These are phyloP conservation scores for Cercis canadensis DNA, from an alignment of 306 rosid species.

Conservation along the genomic window DNA sequence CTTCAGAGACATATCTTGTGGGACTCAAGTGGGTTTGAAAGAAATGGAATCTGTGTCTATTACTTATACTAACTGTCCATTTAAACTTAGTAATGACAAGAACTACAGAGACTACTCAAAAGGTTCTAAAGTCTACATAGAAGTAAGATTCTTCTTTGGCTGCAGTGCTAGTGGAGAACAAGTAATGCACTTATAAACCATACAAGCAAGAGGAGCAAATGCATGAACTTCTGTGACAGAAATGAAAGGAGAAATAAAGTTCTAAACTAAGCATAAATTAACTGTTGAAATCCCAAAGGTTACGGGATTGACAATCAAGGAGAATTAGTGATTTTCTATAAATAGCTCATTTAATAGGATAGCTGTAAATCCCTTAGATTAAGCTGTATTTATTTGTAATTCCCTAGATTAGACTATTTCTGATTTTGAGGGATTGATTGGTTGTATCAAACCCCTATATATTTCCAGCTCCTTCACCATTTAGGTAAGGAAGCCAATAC, in stretches of 20 bases:
- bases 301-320: too few relatives aligned
- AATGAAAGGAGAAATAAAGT: slow-evolving; percentile 17
- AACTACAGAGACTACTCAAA: slow-evolving; percentile 3
- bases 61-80: slow-evolving; percentile 11
- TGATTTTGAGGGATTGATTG: too few relatives aligned
- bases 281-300: too few relatives aligned
- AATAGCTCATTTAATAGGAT: too few relatives aligned
- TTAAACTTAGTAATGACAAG: slow-evolving; percentile 28
- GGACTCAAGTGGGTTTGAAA: slow-evolving; percentile 3
- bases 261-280: slow-evolving; percentile 11
- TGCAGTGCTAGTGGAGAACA: neutral
- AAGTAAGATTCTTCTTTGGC: slow-evolving; percentile 15
- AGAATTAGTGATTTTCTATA: too few relatives aligned
- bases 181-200: neutral
- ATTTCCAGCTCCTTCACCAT: too few relatives aligned
- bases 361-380: too few relatives aligned
- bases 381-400: too few relatives aligned
- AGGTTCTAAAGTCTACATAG: slow-evolving; percentile 3
- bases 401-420: too few relatives aligned
- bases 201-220: slow-evolving; percentile 2
- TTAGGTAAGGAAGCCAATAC: too few relatives aligned
- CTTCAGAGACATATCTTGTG: slow-evolving; percentile 6
- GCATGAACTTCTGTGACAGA: slow-evolving; percentile 11
- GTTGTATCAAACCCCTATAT: too few relatives aligned
- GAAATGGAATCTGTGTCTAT: neutral